Base-by-base conservation (phyloP, 2,329 filamentous ascomycete species). In the Dactylellina parvicollis region DNA sequence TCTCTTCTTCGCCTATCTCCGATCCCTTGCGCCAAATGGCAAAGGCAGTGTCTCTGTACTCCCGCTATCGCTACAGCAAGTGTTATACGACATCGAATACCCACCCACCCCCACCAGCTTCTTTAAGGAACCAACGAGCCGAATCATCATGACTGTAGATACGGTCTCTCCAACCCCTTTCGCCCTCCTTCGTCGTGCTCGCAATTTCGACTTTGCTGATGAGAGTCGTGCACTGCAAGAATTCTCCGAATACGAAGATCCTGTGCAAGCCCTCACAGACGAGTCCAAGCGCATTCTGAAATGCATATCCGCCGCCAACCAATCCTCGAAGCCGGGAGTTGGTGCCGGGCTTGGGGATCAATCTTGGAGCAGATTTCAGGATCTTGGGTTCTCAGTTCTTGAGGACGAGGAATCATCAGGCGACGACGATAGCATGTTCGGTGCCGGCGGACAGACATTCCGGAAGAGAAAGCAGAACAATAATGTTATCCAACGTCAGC, bases 101-200 rank as follows among this genome's bases (percentile, higher is more conserved):
- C 95, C 95, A 1, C 95, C 95, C 0, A 88, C 92, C 77, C 85
- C 87, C 32, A 91, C 92, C 8, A 84, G 86, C 0, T 84, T 96
- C 34, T 85, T 97, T 80, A 90, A 93, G 79, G 88, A 90, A 3
- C 86, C 87, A 0, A 96, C 93, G 2, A 90, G 92, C 73, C 93
- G 92, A 79, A 92, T 99, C 3, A 89, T 96, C 72, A 97, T 99
- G 93, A 93, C 97, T 75, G 95, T 99, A 18, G 92, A 98, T 77
- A 88, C 89, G 0, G 94, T 99, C 34, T 99, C 95, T 0, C 92
- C 95, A 0, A 97, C 93, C 0, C 95, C 95, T 0, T 98, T 98
- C 81, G 86, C 95, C 1, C 85, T 99, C 10, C 83, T 99, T 44
- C 90, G 95, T 73, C 88, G 95, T 77, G 92, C 93, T 47, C 96